Conservation (phyloP, 257 asterid species). For the Anisodus tanguticus region DNA sequence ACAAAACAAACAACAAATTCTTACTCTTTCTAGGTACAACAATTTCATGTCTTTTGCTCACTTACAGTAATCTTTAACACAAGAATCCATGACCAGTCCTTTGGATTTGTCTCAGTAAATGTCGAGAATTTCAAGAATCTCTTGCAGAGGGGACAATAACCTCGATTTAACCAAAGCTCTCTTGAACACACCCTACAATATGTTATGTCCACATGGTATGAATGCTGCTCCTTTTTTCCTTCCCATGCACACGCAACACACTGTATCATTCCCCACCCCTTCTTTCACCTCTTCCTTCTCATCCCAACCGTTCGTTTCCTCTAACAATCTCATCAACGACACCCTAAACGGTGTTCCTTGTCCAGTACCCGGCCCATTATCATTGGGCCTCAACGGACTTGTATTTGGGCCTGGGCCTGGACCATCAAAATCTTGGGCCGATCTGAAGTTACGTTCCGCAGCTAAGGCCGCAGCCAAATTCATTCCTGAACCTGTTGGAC, state of each 20-base stretch:
- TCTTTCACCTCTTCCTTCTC: constrained; percentile 37
- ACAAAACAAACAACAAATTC: too few species aligned
- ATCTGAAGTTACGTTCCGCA: constrained; percentile 75
- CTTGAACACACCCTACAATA: constrained; percentile 94
- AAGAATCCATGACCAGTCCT: constrained; percentile 25
- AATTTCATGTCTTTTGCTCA: background rate
- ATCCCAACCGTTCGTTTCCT: constrained; percentile 72
- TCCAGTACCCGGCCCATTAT: constrained; percentile 3
- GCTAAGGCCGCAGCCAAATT: constrained; percentile 86
- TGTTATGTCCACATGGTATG: constrained; percentile 97
- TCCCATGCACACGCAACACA: constrained; percentile 98
- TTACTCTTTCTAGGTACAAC: too few species aligned
- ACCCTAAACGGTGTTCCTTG: constrained; percentile 57
- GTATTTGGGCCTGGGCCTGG: background rate
- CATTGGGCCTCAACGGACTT: constrained; percentile 33
- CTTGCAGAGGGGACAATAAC: constrained; percentile 91
- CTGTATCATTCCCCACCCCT: constrained; percentile 49
- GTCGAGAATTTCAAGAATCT: constrained; percentile 78
- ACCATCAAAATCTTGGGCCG: constrained; percentile 48
- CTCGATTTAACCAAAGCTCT: constrained; percentile 88
- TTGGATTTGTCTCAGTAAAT: constrained; percentile 50
- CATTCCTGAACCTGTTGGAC: constrained; percentile 58
- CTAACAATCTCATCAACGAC: constrained; percentile 85
- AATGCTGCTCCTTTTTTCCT: constrained; percentile 89
- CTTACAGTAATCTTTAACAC: background rate